Conservation (phyloP, 768 basidiomycete species). For the Amanita exitialis region DNA sequence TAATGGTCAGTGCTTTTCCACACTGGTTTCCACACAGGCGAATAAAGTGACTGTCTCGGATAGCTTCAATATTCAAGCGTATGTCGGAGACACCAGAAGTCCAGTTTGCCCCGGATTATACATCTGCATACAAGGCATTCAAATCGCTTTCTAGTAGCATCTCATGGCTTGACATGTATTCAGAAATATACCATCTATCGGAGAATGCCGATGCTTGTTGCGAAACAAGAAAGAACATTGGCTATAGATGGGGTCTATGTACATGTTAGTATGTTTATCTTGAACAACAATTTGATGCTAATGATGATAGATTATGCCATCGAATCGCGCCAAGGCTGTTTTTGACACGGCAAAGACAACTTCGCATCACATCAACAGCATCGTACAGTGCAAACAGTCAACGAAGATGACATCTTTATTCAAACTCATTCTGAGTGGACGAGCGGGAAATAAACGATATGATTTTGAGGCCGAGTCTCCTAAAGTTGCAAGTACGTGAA, state of each 20-base stretch:
- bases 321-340: slow-evolving; percentile 68
- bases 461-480: slow-evolving; percentile 94
- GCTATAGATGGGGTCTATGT: slow-evolving; percentile 95
- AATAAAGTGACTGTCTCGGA: neutral
- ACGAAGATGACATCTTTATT: slow-evolving; percentile 74
- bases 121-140: slow-evolving; percentile 76
- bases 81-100: slow-evolving; percentile 66
- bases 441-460: slow-evolving; percentile 75
- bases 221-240: slow-evolving; percentile 81
- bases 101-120: slow-evolving; percentile 61
- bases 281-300: slow-evolving; percentile 2
- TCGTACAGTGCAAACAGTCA: slow-evolving; percentile 76
- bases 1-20: slow-evolving; percentile 48
- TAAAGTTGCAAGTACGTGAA: slow-evolving; percentile 61
- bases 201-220: slow-evolving; percentile 90
- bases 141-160: neutral
- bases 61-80: slow-evolving; percentile 91
- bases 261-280: slow-evolving; percentile 41
- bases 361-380: slow-evolving; percentile 86
- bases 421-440: slow-evolving; percentile 79
- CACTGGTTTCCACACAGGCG: neutral
- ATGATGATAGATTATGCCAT: slow-evolving; percentile 71
- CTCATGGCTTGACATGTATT: neutral
- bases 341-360: slow-evolving; percentile 87
- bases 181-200: slow-evolving; percentile 90